Evolutionary conservation across 2,329 filamentous ascomycete species (phyloP).

Genomic region (Graphilbum ipis-grandicollis): DNA sequence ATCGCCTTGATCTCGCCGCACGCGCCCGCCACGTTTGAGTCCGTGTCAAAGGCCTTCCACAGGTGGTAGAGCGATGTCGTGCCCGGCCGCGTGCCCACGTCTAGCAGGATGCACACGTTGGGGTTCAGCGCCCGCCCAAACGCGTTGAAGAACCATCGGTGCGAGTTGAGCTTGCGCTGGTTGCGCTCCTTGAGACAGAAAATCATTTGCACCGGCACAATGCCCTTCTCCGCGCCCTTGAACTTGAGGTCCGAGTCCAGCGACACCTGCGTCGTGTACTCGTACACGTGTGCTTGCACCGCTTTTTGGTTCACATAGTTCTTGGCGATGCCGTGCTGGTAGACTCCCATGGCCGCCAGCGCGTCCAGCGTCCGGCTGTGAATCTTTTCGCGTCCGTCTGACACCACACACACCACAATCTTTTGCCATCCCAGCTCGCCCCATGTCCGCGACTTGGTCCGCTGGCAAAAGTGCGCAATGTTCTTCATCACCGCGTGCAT

Average conservation of each 20-base stretch:
- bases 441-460: constrained; percentile 87
- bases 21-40: constrained; percentile 91
- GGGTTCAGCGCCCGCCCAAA: constrained; percentile 85
- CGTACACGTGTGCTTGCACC: constrained; percentile 93
- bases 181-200: constrained; percentile 99
- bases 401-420: constrained; percentile 94
- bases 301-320: constrained; percentile 94
- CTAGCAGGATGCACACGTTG: constrained; percentile 90
- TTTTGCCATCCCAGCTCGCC: constrained; percentile 97
- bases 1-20: constrained; percentile 97
- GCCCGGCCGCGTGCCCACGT: constrained; percentile 87
- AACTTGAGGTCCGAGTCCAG: constrained; percentile 92
- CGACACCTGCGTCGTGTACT: constrained; percentile 96
- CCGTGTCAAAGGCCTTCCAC: constrained; percentile 97
- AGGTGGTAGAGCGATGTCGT: constrained; percentile 87
- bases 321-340: constrained; percentile 96
- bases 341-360: constrained; percentile 89
- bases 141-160: constrained; percentile 98
- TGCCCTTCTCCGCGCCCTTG: constrained; percentile 97
- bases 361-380: constrained; percentile 88
- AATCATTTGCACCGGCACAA: constrained; percentile 94
- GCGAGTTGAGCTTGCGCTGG: constrained; percentile 92
- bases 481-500: constrained; percentile 99
- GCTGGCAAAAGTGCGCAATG: constrained; percentile 87
- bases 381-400: constrained; percentile 78